Evolutionary conservation across 176 grass and related monocot genomes (phyloP).

Genomic region (Zoysia japonica): DNA sequence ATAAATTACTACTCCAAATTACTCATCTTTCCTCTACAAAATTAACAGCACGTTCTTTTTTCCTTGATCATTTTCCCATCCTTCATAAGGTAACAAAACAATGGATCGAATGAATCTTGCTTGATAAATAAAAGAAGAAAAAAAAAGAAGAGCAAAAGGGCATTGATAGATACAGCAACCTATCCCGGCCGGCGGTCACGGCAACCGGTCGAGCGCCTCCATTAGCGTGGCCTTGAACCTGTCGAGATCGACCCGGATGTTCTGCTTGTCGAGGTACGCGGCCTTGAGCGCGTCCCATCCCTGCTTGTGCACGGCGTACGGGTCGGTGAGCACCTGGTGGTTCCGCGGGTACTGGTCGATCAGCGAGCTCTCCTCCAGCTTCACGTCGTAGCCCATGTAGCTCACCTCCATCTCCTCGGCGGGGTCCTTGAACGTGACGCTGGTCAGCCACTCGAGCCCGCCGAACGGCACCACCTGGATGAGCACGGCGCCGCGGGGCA

Average conservation of each 20-base stretch:
- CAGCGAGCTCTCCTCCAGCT: slow-evolving; percentile 79
- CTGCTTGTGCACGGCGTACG: slow-evolving; percentile 73
- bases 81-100: slow-evolving; percentile 30
- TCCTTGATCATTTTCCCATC: slow-evolving; percentile 36
- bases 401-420: slow-evolving; percentile 75
- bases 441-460: slow-evolving; percentile 76
- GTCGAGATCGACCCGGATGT: slow-evolving; percentile 63
- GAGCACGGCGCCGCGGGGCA: slow-evolving; percentile 65
- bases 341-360: slow-evolving; percentile 78
- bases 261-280: slow-evolving; percentile 90
- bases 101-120: slow-evolving; percentile 50
- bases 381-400: slow-evolving; percentile 87
- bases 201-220: slow-evolving; percentile 57
- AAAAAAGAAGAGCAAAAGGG: slow-evolving; percentile 24
- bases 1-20: neutral
- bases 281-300: slow-evolving; percentile 84
- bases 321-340: slow-evolving; percentile 76
- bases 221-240: slow-evolving; percentile 51
- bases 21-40: neutral
- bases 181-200: slow-evolving; percentile 28
- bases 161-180: slow-evolving; percentile 56
- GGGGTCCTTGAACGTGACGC: slow-evolving; percentile 73
- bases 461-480: slow-evolving; percentile 90
- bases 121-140: slow-evolving; percentile 23
- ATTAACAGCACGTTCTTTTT: slow-evolving; percentile 23